phyloP scores from a whole-genome alignment of 148 eudicot species.

The Silene conica region DNA sequence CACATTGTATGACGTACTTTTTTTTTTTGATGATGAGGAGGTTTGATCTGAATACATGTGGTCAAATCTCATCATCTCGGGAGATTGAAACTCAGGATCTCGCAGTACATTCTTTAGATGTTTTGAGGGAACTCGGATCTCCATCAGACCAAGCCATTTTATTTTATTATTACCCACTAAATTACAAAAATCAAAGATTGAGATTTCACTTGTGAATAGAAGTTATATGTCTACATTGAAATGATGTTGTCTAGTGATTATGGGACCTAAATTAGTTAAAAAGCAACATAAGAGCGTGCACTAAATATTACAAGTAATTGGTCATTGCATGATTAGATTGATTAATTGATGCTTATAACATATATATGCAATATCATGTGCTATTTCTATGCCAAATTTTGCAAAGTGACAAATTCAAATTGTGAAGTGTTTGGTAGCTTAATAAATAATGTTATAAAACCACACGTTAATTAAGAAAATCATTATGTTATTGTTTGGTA shows the following conservation, averaged over 20 bases:
- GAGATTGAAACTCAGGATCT: no score
- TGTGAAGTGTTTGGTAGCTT: background rate
- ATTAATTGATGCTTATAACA: slow-evolving; percentile 1
- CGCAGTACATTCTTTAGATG: no score
- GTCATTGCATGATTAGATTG: background rate
- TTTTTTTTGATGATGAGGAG: no score
- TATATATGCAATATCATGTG: background rate
- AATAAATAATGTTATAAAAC: background rate
- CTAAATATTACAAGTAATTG: background rate
- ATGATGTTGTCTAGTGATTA: background rate
- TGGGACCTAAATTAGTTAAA: background rate
- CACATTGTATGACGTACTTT: background rate
- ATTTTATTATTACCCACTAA: background rate
- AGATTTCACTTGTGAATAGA: background rate
- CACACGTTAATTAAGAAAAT: background rate
- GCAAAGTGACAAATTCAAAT: background rate
- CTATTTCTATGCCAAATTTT: slow-evolving; percentile 1
- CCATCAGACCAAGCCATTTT: no score
- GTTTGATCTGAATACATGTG: no score
- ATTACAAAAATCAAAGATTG: background rate
- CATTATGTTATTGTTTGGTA: background rate
- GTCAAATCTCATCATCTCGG: no score
- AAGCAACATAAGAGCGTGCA: background rate
- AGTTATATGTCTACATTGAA: slow-evolving; percentile 5
- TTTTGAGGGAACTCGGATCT: no score